Percentiles rank a stretch among this genome's conserved stretches.
Evolutionary conservation across 148 eudicot species (phyloP).

Genomic region (Rheum nobile): DNA sequence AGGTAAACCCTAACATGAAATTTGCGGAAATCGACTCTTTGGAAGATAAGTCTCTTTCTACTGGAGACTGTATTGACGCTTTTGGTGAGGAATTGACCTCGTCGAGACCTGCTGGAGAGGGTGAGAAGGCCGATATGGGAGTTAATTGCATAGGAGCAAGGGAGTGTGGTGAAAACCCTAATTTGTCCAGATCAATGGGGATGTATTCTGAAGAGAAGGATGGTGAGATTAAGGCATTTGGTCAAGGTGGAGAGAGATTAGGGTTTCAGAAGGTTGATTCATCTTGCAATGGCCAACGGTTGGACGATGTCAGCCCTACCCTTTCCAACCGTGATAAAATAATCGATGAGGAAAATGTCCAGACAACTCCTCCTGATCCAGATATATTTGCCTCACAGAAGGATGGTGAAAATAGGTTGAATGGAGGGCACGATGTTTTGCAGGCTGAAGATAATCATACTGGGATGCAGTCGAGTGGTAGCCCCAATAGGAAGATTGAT

Average conservation of each 20-base stretch:
- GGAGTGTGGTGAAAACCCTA: constrained; percentile 9
- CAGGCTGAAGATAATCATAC: background rate
- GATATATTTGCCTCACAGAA: constrained; percentile 8
- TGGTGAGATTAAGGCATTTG: background rate
- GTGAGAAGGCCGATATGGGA: constrained; percentile 5
- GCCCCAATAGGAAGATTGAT: background rate
- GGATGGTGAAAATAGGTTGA: background rate
- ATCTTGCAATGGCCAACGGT: background rate
- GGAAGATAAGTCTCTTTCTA: background rate
- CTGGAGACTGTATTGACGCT: background rate
- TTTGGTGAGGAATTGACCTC: background rate
- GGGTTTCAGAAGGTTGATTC: constrained; percentile 17
- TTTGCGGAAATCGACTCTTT: constrained; percentile 7
- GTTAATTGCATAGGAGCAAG: background rate
- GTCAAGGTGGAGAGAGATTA: background rate
- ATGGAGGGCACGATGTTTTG: constrained; percentile 1
- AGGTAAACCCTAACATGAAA: background rate
- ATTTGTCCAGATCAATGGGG: background rate
- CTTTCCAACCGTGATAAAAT: background rate
- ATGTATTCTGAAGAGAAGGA: background rate
- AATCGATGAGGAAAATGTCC: constrained; percentile 21
- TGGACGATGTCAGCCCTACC: constrained; percentile 15
- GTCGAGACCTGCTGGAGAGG: background rate
- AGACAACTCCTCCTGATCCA: constrained; percentile 45
- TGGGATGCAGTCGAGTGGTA: constrained; percentile 10